Evolutionary conservation across 176 grass and related monocot genomes (phyloP), one percentile per base, ranked within the genome.

Genomic region (Coix lacrymajobi): DNA sequence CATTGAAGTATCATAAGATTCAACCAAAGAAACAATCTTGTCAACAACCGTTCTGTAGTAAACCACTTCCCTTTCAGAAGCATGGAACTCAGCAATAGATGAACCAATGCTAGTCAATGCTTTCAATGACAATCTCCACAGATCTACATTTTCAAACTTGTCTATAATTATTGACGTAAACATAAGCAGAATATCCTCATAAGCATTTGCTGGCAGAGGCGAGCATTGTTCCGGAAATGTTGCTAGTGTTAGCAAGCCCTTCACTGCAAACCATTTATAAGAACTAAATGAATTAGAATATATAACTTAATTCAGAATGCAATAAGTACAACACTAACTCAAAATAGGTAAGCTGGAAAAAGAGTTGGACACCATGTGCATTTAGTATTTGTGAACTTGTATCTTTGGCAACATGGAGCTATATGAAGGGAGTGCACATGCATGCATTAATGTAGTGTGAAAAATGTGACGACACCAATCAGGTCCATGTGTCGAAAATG

Each of bases 61-160:
- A 81, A 89, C 69, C 48, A 70, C 80, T 91, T 76, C 90, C 40
- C 78, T 91, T 75, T 72, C 78, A 89, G 65, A 90, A 78, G 86
- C 82, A 77, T 71, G 75, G 41, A 68, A 73, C 68, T 90, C 83
- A 20, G 89, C 73, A 57, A 85, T 80, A 86, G 82, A 94, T 71
- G 76, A 91, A 81, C 96, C 96, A 69, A 98, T 93, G 62, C 80
- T 86, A 69, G 84, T 71, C 80, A 98, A 86, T n/a, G 79, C 62
- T 83, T 93, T 81, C 85, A 91, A 62, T 40, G 90, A 91, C 38
- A 94, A 90, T 85, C 87, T 91, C 96, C 92, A 95, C 68, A 98
- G 48, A 79, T 82, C 79, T 49, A 40, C 26, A 84, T 88, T 75
- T 81, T 85, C 82, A 84, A 76, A 85, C 73, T 81, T 91, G 79